Conservation (phyloP, 1,284 basidiomycete genomes). For the Spongiforma sp. region DNA sequence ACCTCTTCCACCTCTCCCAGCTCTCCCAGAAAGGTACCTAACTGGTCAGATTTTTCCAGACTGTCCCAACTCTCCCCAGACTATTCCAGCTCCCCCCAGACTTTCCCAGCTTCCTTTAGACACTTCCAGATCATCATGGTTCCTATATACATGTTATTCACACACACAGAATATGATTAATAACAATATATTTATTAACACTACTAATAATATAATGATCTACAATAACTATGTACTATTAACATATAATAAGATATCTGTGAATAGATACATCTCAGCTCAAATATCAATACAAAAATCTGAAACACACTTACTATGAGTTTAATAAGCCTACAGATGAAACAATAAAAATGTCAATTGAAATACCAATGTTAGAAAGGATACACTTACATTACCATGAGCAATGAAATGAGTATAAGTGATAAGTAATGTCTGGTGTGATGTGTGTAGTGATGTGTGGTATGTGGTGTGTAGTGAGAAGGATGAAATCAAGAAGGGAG, state of each 20-base stretch:
- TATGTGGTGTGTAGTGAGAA: neutral
- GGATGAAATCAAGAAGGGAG: neutral
- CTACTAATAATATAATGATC: neutral
- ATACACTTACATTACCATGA: neutral
- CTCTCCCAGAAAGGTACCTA: too few species aligned
- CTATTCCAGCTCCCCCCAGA: neutral
- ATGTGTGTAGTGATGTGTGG: neutral
- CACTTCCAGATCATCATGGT: neutral
- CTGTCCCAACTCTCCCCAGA: too few species aligned
- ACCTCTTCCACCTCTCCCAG: too few species aligned
- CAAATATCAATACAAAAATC: neutral
- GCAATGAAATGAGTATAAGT: neutral
- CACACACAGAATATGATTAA: neutral
- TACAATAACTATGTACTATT: neutral
- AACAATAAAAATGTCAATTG: neutral
- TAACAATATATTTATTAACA: neutral
- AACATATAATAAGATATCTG: too few species aligned
- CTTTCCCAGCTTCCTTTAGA: neutral
- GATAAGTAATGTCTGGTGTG: neutral
- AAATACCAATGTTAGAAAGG: neutral
- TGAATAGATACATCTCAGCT: too few species aligned
- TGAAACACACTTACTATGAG: neutral
- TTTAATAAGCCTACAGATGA: neutral
- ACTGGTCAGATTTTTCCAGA: too few species aligned
- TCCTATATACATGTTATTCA: neutral